Evolutionary conservation across 768 basidiomycete genomes (phyloP), one percentile per base, ranked within the genome.

Genomic region (Phanerodontia chrysosporium): DNA sequence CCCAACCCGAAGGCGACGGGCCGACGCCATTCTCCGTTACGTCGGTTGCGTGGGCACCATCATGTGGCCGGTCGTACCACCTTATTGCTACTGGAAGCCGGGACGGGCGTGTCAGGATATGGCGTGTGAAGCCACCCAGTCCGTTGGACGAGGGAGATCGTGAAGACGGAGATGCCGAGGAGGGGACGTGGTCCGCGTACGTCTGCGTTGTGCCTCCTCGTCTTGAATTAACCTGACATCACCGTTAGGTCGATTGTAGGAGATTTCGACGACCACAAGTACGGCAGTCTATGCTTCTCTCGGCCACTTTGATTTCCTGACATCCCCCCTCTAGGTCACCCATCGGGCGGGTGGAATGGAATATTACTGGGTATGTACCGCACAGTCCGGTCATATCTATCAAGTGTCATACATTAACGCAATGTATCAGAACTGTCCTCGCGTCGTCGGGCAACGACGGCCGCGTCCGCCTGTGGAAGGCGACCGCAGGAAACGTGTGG

Each of bases 1-100:
- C 69, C 21, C 60, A 63, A 24, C 62, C 73, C 29, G 75, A 75
- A 30, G 64, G 64, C 57, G 52, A 53, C 18, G 22, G 22, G 2
- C 73, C 78, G 10, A 72, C 78, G 14, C 75, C 81, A 2, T 84
- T 77, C 42, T 83, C 95, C 1, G 82, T 96, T 51, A 90, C 89
- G 0, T 86, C 88, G 29, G 83, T 98, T 35, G 79, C 94, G 16
- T 99, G 95, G 95, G 94, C 96, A 0, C 92, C 97, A 0, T 89
- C 89, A 0, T 96, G 93, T 60, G 97, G 96, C 6, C 81, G 97
- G 27, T 91, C 91, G 0, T 96, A 94, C 72, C 96, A 98, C 67
- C 87, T 98, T 39, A 81, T 98, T 59, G 97, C 96, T 1, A 92
- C 93, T 0, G 97, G 95, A 16, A 79, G 85, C 29, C 80, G 94